Base-by-base conservation (phyloP, 441 rosid genomes). In the Iberis amara region DNA sequence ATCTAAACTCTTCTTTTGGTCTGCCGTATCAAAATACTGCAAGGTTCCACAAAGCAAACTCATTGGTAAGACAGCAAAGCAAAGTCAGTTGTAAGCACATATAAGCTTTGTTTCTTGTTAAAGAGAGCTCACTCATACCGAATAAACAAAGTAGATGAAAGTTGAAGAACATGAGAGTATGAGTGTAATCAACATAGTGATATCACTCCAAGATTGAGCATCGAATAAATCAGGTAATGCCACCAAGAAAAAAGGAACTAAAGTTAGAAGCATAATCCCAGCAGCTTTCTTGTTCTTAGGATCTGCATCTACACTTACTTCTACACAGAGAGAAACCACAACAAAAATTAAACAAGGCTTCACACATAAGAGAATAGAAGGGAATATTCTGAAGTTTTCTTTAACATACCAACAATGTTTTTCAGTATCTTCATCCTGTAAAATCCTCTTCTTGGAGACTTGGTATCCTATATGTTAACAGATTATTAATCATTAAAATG, bases 11-110 rank as follows among this genome's bases (percentile, higher is more conserved):
- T 66, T 41, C 41, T 36, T 41, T 53, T 66, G 70, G 43, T 54
- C 57, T 33, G 45, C 65, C 37, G 51, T 66, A 43, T 66, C 70
- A 52, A 59, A 66, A 27, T 66, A 66, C 66, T 66, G 42, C 14
- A 4, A 33, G 48, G 28, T 65, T 31, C 47, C 26, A 55, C 51
- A 32, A 21, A 48, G 7, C 10, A 28, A 6, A 10, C 6, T 26
- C 50, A 52, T 2, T 0, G 11, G 10, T 11, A 36, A 14, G 36
- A 33, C 2, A 32, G 32, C 35, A 65, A 15, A 58, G 38, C 2
- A 23, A 31, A 41, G 46, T 6, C 3, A 13, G 11, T 37, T n/a
- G 5, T 15, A 4, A 48, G 10, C 2, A 10, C 9, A 11, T 12
- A 11, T 11, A 50, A 6, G 28, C 23, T 9, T 44, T 26, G 8